These are phyloP conservation scores for Thalassiosira exigua DNA, from an alignment of 352 stramenopile species.

Conservation along the genomic window DNA sequence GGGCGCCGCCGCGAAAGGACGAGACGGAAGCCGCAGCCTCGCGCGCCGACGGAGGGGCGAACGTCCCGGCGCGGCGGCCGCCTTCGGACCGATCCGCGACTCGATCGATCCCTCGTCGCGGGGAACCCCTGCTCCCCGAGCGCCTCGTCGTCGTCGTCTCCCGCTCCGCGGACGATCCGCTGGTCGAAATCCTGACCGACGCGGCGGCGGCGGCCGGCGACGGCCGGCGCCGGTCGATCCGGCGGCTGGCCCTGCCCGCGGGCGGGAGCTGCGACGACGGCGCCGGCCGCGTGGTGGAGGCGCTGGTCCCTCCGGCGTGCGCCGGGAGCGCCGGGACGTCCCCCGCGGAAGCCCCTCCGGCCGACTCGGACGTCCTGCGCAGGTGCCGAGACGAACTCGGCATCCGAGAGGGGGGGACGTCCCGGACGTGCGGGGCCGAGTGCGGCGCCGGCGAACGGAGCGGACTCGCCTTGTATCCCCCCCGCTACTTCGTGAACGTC, in stretches of 20 bases:
- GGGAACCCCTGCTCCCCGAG: conserved; percentile 11
- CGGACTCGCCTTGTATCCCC: conserved; percentile 33
- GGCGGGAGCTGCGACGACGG: neutral
- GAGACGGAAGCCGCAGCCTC: too few relatives aligned
- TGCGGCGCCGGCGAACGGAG: conserved; percentile 12
- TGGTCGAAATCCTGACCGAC: conserved; percentile 13
- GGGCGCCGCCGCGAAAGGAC: neutral
- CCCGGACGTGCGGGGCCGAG: conserved; percentile 22
- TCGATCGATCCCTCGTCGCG: too few relatives aligned
- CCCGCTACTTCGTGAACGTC: conserved; percentile 58
- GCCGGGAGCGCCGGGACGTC: neutral
- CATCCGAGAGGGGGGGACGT: neutral
- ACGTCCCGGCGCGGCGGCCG: neutral
- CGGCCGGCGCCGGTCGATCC: neutral
- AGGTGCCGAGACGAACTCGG: conserved; percentile 34
- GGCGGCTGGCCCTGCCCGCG: conserved; percentile 1
- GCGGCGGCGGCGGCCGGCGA: conserved; percentile 4
- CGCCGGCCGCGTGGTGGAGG: neutral
- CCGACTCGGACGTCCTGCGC: conserved; percentile 14
- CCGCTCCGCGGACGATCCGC: too few relatives aligned
- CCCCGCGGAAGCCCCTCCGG: neutral
- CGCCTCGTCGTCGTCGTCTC: conserved; percentile 37
- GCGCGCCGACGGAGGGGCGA: too few relatives aligned
- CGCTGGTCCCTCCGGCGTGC: neutral
- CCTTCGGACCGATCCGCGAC: too few relatives aligned